Conservation (phyloP, 768 basidiomycete species). For the Lanmaoa rubissima region DNA sequence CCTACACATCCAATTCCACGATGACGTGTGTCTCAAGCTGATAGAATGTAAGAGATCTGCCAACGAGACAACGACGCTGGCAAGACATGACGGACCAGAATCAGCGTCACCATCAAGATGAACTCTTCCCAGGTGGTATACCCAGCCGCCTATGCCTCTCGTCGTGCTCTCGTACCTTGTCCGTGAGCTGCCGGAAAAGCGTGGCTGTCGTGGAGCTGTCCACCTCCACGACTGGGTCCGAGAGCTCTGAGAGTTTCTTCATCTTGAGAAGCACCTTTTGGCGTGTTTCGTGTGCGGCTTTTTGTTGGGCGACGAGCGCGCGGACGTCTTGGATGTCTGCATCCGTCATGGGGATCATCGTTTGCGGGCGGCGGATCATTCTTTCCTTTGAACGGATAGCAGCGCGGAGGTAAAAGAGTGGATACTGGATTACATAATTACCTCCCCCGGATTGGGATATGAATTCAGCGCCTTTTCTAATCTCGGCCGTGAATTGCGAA, state of each 20-base stretch:
- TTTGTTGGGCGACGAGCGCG: slow-evolving; percentile 53
- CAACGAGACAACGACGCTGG: no score
- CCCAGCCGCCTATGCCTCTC: slow-evolving; percentile 30
- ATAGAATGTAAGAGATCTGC: not conserved
- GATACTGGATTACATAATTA: no score
- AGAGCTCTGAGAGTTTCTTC: slow-evolving; percentile 43
- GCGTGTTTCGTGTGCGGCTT: slow-evolving; percentile 38
- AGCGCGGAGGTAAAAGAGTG: no score
- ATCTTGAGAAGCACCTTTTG: slow-evolving; percentile 44
- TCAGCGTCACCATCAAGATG: slow-evolving; percentile 10
- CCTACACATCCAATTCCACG: not conserved
- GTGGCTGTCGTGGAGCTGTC: slow-evolving; percentile 6
- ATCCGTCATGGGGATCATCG: slow-evolving; percentile 74
- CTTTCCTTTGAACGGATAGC: slow-evolving; percentile 16
- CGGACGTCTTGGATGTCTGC: slow-evolving; percentile 78
- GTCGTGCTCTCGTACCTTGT: slow-evolving; percentile 26
- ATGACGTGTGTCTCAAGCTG: not conserved
- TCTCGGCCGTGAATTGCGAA: no score
- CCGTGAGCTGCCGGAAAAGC: slow-evolving; percentile 18
- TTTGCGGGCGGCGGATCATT: slow-evolving; percentile 81
- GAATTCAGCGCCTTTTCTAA: no score
- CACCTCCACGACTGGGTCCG: slow-evolving; percentile 6
- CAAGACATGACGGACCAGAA: not conserved
- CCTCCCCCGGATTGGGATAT: no score
- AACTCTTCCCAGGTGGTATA: slow-evolving; percentile 25